Percentiles rank a stretch among this genome's conserved stretches.
These are phyloP conservation scores for Globisporangium alternatum DNA, from an alignment of 352 stramenopile species.

Conservation along the genomic window DNA sequence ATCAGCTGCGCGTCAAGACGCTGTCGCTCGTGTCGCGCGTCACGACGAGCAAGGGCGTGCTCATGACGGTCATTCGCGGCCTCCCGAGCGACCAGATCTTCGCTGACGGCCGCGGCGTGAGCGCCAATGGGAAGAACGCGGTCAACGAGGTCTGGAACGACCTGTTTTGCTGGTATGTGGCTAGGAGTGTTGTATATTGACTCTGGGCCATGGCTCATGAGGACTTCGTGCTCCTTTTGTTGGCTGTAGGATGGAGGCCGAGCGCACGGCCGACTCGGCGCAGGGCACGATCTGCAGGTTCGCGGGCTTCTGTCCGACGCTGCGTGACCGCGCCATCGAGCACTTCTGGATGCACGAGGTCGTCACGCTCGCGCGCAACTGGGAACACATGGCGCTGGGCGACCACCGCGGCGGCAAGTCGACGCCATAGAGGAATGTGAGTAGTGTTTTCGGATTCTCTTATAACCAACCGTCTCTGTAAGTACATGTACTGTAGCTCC, in stretches of 20 bases:
- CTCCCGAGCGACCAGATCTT: conserved; percentile 3
- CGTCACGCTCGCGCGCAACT: conserved; percentile 6
- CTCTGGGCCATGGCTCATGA: background rate
- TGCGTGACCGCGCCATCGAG: background rate
- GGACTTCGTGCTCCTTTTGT: background rate
- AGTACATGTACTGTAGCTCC: too few relatives aligned
- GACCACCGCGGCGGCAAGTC: background rate
- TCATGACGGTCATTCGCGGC: conserved; percentile 3
- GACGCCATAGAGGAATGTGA: too few relatives aligned
- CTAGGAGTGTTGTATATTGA: background rate
- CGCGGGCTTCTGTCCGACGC: background rate
- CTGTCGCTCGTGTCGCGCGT: conserved; percentile 8
- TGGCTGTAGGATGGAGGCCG: conserved; percentile 4
- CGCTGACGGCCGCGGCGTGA: background rate
- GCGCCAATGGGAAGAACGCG: background rate
- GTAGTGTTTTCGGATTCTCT: too few relatives aligned
- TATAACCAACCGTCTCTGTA: too few relatives aligned
- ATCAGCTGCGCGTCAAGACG: conserved; percentile 1
- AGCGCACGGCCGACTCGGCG: background rate
- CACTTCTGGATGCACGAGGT: conserved; percentile 10
- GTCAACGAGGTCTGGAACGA: conserved; percentile 8
- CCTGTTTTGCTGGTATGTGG: conserved; percentile 14
- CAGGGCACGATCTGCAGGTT: background rate
- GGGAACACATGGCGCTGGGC: background rate
- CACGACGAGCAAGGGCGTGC: background rate